These are phyloP conservation scores for Hyparrhenia diplandra DNA, from an alignment of 176 grass and related monocot species.

Conservation along the genomic window DNA sequence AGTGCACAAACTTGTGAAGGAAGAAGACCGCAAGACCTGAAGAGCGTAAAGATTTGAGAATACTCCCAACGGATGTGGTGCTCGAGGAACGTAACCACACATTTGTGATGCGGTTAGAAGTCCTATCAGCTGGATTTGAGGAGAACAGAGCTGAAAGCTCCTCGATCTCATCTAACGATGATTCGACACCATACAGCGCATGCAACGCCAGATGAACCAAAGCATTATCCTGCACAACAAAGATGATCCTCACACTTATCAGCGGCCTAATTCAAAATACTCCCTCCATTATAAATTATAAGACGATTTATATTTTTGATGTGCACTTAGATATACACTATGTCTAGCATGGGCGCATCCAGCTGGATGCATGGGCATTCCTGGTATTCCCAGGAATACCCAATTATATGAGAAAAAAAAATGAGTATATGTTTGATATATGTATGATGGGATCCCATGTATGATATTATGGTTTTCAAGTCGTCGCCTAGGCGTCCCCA, in stretches of 20 bases:
- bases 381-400: too few relatives aligned
- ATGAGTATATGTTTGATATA: too few relatives aligned
- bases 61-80: constrained; percentile 54
- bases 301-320: too few relatives aligned
- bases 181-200: constrained; percentile 73
- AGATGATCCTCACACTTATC: background rate
- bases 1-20: constrained; percentile 76
- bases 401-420: too few relatives aligned
- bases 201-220: constrained; percentile 75
- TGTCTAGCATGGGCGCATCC: too few relatives aligned
- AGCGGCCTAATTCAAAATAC: background rate
- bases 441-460: too few relatives aligned
- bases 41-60: constrained; percentile 63
- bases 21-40: constrained; percentile 77
- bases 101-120: constrained; percentile 49
- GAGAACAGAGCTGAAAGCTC: constrained; percentile 58
- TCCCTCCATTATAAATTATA: too few relatives aligned
- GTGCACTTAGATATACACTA: too few relatives aligned
- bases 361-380: too few relatives aligned
- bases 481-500: too few relatives aligned
- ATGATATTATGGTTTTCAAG: too few relatives aligned
- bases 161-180: constrained; percentile 74
- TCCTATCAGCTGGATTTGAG: constrained; percentile 75
- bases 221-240: constrained; percentile 59
- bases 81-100: constrained; percentile 82